Base-by-base conservation (phyloP, 2,329 filamentous ascomycete species). In the Periconia macrospinosa region DNA sequence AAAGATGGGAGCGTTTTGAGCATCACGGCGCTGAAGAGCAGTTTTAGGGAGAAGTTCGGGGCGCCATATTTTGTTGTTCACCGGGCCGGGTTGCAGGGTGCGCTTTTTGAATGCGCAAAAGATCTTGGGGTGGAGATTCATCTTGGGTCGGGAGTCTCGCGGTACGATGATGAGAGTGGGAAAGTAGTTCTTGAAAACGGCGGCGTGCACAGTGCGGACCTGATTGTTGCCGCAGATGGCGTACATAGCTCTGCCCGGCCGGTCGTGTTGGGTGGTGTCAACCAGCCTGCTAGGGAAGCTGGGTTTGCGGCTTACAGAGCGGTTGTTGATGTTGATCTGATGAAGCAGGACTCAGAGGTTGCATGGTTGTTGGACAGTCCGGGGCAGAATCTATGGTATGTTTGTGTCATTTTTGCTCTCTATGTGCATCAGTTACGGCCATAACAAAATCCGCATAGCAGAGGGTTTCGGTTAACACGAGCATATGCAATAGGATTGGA, bases 281-380 rank as follows among this genome's bases (percentile, higher is more conserved):
- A 63, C 37, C 53, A 56, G 20, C 72, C 74, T 3, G 83, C 85
- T 0, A 65, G 79, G 8, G 78, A 81, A 0, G 86, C 84, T 0
- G 85, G 85, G 0, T 85, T 87, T 62, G 68, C 87, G 23, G 85
- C 84, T 1, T 89, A 87, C 62, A 76, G 85, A 5, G 80, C 62
- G 30, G 79, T 85, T 0, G 73, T 88, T 1, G 70, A 75, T 1
- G 63, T 79, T 0, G 53, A 58, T 17, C 76, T 81, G 20, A 75
- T 84, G 27, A 75, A 84, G 41, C 30, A 30, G 3, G 59, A 66
- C 49, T 59, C 62, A 15, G 60, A 65, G 18, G 30, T 60, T 13
- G 55, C 54, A 17, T 62, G 59, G 60, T 49, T 66, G n/a, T 41
- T 65, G 9, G 56, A 63, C 9, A 56, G 45, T 30, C 58, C 54